These are phyloP conservation scores for Linum tenue DNA, from an alignment of 345 rosid species.

Conservation along the genomic window DNA sequence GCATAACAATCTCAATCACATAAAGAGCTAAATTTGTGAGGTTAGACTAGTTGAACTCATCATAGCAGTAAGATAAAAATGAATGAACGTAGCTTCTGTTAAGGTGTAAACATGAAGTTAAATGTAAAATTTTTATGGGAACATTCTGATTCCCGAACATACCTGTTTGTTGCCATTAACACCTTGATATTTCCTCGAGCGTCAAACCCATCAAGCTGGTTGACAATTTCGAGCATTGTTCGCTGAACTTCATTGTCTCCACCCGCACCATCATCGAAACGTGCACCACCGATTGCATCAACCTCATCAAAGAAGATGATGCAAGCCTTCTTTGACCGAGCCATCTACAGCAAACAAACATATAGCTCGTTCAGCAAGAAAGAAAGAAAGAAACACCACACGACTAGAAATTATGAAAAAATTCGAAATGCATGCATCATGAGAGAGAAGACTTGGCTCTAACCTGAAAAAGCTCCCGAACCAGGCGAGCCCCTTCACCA, in stretches of 20 bases:
- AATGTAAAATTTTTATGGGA: too few relatives aligned
- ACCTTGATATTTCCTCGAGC: constrained; percentile 97
- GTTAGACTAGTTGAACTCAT: too few relatives aligned
- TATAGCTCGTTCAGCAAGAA: not conserved
- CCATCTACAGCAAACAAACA: constrained; percentile 41
- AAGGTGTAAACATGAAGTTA: too few relatives aligned
- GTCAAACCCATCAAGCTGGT: constrained; percentile 83
- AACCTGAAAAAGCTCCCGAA: constrained; percentile 94
- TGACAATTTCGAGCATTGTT: constrained; percentile 82
- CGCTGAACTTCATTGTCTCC: constrained; percentile 78
- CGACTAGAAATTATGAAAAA: not conserved
- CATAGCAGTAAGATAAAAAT: too few relatives aligned
- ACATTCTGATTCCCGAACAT: not conserved
- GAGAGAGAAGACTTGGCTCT: constrained; percentile 4
- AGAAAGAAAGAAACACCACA: not conserved
- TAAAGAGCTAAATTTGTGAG: too few relatives aligned
- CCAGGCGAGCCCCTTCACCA: constrained; percentile 98
- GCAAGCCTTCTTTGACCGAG: constrained; percentile 78
- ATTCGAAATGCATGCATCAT: not conserved
- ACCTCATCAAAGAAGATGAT: constrained; percentile 79
- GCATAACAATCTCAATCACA: too few relatives aligned
- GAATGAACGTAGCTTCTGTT: too few relatives aligned
- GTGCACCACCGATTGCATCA: constrained; percentile 81
- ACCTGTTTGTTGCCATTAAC: constrained; percentile 99
- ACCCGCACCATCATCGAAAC: constrained; percentile 76